A percentile compares a stretch with the other conserved stretches of the same genome.
phyloP scores from a whole-genome alignment of 2,329 filamentous ascomycete genomes.

The Cladorrhinum sp. region DNA sequence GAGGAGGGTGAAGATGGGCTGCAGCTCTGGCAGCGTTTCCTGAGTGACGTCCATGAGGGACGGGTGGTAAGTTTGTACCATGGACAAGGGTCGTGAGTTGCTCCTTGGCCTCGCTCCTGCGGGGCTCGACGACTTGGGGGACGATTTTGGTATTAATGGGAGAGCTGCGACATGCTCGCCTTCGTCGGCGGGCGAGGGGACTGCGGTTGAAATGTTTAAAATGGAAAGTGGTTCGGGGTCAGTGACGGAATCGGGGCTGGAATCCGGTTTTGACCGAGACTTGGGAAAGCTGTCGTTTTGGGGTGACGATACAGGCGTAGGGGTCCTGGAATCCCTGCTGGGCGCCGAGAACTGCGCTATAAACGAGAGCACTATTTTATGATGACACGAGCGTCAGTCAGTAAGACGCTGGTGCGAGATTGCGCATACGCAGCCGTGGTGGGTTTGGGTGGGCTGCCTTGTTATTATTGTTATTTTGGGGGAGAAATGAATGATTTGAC shows the following conservation, averaged over 20 bases:
- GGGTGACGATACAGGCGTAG: slow-evolving; percentile 45
- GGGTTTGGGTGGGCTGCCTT: slow-evolving; percentile 2
- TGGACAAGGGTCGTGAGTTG: slow-evolving; percentile 72
- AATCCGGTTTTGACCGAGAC: slow-evolving; percentile 30
- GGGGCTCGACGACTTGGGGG: slow-evolving; percentile 37
- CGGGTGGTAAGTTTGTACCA: slow-evolving; percentile 81
- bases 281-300: slow-evolving; percentile 34
- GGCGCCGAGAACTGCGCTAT: slow-evolving; percentile 73
- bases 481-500: slow-evolving; percentile 7
- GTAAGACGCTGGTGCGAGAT: slow-evolving; percentile 28
- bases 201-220: slow-evolving; percentile 26
- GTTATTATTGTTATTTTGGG: slow-evolving; percentile 11
- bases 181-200: slow-evolving; percentile 24
- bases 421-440: slow-evolving; percentile 12
- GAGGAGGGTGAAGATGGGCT: slow-evolving; percentile 89
- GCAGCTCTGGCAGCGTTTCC: slow-evolving; percentile 87
- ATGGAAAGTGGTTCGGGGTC: slow-evolving; percentile 15
- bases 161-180: slow-evolving; percentile 41
- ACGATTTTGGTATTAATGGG: slow-evolving; percentile 36
- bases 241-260: slow-evolving; percentile 30
- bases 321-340: slow-evolving; percentile 40
- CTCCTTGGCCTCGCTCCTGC: slow-evolving; percentile 43
- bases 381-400: slow-evolving; percentile 29
- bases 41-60: slow-evolving; percentile 79
- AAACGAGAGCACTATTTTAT: slow-evolving; percentile 72